phyloP scores from a whole-genome alignment of 108 stramenopile genomes.

The Skeletonema potamos region DNA sequence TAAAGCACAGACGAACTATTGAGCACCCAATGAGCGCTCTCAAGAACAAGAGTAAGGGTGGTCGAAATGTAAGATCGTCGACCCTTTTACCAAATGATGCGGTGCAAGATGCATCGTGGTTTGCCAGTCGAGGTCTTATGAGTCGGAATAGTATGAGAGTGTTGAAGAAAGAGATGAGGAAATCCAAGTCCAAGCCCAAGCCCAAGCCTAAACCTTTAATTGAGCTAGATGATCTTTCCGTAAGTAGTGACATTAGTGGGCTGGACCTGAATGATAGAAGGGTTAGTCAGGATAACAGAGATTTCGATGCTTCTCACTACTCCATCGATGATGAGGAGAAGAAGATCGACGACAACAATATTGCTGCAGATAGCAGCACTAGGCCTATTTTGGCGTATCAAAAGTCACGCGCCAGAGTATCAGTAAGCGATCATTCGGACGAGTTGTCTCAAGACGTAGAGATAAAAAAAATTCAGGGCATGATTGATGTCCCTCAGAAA shows the following conservation, averaged over 20 bases:
- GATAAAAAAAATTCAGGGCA: background rate
- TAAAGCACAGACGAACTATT: background rate
- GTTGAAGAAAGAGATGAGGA: background rate
- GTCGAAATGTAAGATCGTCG: background rate
- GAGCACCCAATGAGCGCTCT: no score
- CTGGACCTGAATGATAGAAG: background rate
- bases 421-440: background rate
- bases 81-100: background rate
- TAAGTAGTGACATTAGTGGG: background rate
- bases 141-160: background rate
- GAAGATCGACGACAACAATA: background rate
- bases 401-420: background rate
- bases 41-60: no score
- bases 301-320: background rate
- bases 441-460: background rate
- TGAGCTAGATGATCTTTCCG: background rate
- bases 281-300: background rate
- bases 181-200: background rate
- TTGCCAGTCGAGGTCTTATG: background rate
- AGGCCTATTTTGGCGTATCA: background rate
- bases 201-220: background rate
- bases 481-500: background rate
- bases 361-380: background rate
- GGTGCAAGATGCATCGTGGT: background rate
- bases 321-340: background rate